Conservation (phyloP, 129 eudicot genomes). For the Deinandra increscens region DNA sequence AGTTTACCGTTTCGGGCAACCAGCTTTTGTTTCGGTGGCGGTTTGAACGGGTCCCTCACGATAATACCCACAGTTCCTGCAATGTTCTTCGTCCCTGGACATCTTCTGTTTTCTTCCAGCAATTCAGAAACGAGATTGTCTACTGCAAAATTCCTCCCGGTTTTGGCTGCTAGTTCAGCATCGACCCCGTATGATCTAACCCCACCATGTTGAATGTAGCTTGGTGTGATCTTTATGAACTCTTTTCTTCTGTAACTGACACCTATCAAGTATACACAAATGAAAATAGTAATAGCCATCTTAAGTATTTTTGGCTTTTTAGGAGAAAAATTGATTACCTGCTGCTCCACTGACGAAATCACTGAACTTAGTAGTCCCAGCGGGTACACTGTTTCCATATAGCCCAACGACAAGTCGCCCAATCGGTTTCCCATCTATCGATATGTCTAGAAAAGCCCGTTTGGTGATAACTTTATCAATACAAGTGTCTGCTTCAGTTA, state of each 20-base stretch:
- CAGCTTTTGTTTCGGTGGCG: conserved; percentile 82
- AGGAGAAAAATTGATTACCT: conserved; percentile 24
- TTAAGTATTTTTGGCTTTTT: background rate
- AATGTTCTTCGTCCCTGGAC: conserved; percentile 61
- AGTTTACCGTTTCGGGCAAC: conserved; percentile 88
- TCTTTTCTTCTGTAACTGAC: conserved; percentile 83
- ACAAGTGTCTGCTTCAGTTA: conserved; percentile 35
- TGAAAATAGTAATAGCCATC: background rate
- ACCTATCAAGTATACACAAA: conserved; percentile 42
- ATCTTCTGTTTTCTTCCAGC: conserved; percentile 44
- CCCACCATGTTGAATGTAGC: conserved; percentile 88
- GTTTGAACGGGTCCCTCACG: conserved; percentile 82
- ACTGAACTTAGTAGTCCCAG: conserved; percentile 59
- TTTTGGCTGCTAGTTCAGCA: conserved; percentile 70
- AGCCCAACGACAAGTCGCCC: conserved; percentile 73
- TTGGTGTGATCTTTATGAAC: conserved; percentile 76
- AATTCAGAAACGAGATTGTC: conserved; percentile 57
- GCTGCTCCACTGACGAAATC: conserved; percentile 82
- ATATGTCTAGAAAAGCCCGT: conserved; percentile 75
- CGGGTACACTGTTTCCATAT: conserved; percentile 55
- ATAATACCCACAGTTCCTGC: conserved; percentile 71
- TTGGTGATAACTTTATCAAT: conserved; percentile 37
- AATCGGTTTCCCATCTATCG: conserved; percentile 70
- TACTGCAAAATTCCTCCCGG: conserved; percentile 54
- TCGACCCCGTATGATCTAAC: conserved; percentile 91